Evolutionary conservation across 768 basidiomycete genomes (phyloP).

Genomic region (Tylopilus intermedius): DNA sequence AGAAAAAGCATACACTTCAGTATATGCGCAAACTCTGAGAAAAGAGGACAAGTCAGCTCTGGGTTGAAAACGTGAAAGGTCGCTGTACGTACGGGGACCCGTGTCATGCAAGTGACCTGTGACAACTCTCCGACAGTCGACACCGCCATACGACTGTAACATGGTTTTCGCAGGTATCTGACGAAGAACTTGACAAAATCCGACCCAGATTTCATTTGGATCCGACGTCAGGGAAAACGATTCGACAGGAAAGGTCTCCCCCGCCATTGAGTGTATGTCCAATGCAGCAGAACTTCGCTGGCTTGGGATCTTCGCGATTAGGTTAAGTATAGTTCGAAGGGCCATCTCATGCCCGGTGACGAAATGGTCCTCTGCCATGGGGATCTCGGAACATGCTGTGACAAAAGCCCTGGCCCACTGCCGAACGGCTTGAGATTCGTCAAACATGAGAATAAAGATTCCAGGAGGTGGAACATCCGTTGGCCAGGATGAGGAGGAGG

Average conservation of each 20-base stretch:
- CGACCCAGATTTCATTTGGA: constrained; percentile 49
- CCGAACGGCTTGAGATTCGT: constrained; percentile 45
- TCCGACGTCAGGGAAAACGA: constrained; percentile 35
- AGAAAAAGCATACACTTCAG: constrained; percentile 57
- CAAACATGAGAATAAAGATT: constrained; percentile 53
- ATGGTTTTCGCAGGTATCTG: constrained; percentile 46
- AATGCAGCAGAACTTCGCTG: neutral
- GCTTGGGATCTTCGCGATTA: constrained; percentile 14
- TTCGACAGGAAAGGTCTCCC: neutral
- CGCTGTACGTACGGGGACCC: constrained; percentile 51
- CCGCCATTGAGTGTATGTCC: constrained; percentile 3
- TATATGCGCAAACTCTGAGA: constrained; percentile 55
- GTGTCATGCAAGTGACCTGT: constrained; percentile 56
- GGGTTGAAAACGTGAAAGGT: constrained; percentile 4
- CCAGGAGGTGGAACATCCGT: constrained; percentile 54
- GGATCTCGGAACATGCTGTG: constrained; percentile 33
- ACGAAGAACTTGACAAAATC: constrained; percentile 42
- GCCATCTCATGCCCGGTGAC: constrained; percentile 42
- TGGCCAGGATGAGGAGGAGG: constrained; percentile 46
- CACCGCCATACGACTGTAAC: constrained; percentile 31
- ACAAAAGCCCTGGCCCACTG: constrained; percentile 55
- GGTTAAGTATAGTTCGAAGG: constrained; percentile 36
- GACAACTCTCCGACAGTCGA: constrained; percentile 51
- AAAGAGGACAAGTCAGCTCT: constrained; percentile 4
- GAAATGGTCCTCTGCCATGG: constrained; percentile 49